These are phyloP conservation scores for Pythium pyrilobum DNA, from an alignment of 352 stramenopile genomes.

Conservation along the genomic window DNA sequence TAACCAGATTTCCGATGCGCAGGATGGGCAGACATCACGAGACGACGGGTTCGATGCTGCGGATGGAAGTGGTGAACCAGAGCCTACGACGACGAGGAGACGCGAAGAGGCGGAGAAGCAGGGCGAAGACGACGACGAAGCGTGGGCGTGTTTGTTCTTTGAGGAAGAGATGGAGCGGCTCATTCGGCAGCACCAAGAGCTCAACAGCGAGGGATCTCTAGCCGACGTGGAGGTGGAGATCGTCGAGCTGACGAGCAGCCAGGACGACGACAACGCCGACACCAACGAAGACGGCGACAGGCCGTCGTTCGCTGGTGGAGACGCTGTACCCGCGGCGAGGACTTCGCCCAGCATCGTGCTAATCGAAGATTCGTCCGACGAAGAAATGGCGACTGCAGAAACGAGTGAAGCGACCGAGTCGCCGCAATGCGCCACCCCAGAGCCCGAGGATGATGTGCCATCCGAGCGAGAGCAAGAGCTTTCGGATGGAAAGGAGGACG, in stretches of 20 bases:
- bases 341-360: conserved; percentile 1
- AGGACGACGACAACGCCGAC: background rate
- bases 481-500: no score
- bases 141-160: conserved; percentile 20
- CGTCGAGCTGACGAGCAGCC: conserved; percentile 10
- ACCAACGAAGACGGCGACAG: background rate
- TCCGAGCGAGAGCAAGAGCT: background rate
- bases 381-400: background rate
- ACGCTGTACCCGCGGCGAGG: background rate
- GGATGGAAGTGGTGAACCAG: no score
- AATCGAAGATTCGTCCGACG: conserved; percentile 11
- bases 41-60: no score
- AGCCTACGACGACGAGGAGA: background rate
- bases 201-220: background rate
- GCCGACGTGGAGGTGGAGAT: conserved; percentile 2
- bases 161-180: conserved; percentile 12
- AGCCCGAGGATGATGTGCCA: background rate
- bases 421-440: no score
- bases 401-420: background rate
- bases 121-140: conserved; percentile 3
- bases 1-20: no score
- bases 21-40: no score
- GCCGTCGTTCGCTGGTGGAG: background rate
- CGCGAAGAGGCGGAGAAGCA: background rate
- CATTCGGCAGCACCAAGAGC: background rate